Evolutionary conservation across 192 early-diverging fungal species (phyloP), one percentile per base, ranked within the genome.

Genomic region (Coemansia sp.): DNA sequence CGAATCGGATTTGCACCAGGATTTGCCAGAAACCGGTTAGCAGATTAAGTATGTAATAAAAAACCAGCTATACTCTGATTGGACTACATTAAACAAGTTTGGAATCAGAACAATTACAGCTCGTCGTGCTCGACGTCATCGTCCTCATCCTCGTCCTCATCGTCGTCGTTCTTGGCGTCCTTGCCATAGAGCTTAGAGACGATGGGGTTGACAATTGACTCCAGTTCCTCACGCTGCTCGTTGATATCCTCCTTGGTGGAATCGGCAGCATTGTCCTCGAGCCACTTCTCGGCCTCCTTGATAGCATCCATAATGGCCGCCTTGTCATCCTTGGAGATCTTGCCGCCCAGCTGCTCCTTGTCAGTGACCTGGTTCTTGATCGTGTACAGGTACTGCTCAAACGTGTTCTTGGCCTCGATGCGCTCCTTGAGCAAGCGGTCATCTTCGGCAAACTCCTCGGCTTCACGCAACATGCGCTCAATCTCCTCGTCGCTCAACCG

Each of bases 181-280:
- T 78, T 70, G 54, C 78, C 84, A 70, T 97, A 96, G 26, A 96
- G 80, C 84, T 96, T 97, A 79, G 86, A 74, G 47, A 89, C 88
- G 71, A 98, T 93, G 53, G 94, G 93, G 83, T 94, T 96, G 46
- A 97, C 89, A 52, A 96, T 68, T 21, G 88, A 82, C 82, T 98
- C 94, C 59, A 98, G 74, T 78, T 94, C 93, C 68, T 87, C 83
- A 78, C 91, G 91, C 82, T 92, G 91, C 81, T 96, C 94, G 54
- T 97, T 94, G 81, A 95, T 84, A 78, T 98, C 96, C 72, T 98
- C 96, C 86, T 96, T 96, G 63, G 89, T 84, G 55, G 94, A 93
- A 21, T 88, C 80, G 53, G 71, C 62, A 46, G 80, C 87, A 57
- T 92, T 84, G 50, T 86, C 82, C 64, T 94, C 90, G 57, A 97